Evolutionary conservation across 306 rosid species (phyloP).

Genomic region (Quercus mongolica): DNA sequence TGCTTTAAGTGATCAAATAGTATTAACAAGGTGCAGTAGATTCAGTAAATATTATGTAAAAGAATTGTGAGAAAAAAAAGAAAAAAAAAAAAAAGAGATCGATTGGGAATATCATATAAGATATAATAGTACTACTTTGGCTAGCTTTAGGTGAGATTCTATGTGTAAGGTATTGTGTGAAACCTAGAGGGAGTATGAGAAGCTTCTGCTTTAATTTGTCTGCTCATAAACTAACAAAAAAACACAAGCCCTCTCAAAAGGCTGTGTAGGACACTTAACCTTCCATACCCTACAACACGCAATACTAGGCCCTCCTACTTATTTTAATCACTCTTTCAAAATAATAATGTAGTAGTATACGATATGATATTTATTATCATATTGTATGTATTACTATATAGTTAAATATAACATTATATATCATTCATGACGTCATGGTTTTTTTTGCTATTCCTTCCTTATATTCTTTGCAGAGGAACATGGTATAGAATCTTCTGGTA

Average conservation of each 20-base stretch:
- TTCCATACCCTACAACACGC: slow-evolving; percentile 70
- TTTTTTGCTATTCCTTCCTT: slow-evolving; percentile 23
- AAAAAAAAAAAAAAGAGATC: not conserved
- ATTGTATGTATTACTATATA: not conserved
- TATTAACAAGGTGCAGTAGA: not conserved
- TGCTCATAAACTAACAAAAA: slow-evolving; percentile 86
- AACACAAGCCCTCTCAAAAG: slow-evolving; percentile 36
- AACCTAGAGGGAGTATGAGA: slow-evolving; percentile 69
- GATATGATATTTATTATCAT: not conserved
- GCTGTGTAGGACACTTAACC: slow-evolving; percentile 48
- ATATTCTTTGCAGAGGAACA: slow-evolving; percentile 22
- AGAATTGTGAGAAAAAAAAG: not conserved
- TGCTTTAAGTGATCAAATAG: not conserved
- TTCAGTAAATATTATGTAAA: slow-evolving; percentile 8
- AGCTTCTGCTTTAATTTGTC: slow-evolving; percentile 94
- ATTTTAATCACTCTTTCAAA: slow-evolving; percentile 18
- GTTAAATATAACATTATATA: not conserved
- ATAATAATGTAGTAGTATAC: too few species aligned
- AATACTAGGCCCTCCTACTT: slow-evolving; percentile 36
- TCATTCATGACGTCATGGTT: slow-evolving; percentile 12
- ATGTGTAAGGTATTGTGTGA: slow-evolving; percentile 59
- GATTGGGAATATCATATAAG: not conserved
- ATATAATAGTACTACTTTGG: slow-evolving; percentile 13
- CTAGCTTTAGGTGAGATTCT: slow-evolving; percentile 73
- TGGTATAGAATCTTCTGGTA: slow-evolving; percentile 30